phyloP scores from a whole-genome alignment of 441 rosid species.

The Populus hybrid region DNA sequence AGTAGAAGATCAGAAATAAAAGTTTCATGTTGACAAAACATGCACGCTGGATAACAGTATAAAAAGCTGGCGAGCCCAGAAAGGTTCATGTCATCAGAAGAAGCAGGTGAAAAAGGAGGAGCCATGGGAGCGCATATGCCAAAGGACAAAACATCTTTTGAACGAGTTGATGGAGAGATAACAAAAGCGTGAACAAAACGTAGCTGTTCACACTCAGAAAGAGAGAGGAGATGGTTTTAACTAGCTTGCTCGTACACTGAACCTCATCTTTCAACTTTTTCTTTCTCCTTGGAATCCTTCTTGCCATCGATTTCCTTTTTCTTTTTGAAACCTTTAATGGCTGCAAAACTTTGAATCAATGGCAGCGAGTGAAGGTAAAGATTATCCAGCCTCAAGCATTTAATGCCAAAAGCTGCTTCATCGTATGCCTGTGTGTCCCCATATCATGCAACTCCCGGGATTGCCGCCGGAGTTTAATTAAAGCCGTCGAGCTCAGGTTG shows the following conservation, averaged over 20 bases:
- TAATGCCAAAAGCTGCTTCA: slow-evolving; percentile 23
- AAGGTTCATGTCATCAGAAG: too few relatives aligned
- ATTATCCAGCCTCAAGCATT: slow-evolving; percentile 10
- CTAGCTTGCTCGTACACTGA: too few relatives aligned
- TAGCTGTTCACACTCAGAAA: too few relatives aligned
- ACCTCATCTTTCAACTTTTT: too few relatives aligned
- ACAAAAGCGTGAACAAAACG: too few relatives aligned
- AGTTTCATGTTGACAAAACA: background rate
- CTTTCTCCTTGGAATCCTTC: too few relatives aligned
- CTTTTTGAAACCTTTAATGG: slow-evolving; percentile 4
- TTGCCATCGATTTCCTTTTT: background rate
- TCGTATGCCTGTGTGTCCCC: background rate
- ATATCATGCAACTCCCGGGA: slow-evolving; percentile 25
- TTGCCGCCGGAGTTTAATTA: slow-evolving; percentile 27
- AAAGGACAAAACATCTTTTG: background rate
- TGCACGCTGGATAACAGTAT: background rate
- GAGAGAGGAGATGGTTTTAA: too few relatives aligned
- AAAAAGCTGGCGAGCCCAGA: too few relatives aligned
- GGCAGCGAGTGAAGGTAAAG: background rate
- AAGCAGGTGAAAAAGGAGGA: too few relatives aligned
- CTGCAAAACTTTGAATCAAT: background rate
- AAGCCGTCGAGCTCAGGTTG: too few relatives aligned
- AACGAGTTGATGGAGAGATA: too few relatives aligned
- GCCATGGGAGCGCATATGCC: slow-evolving; percentile 9
- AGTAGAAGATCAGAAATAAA: too few relatives aligned